Percentiles rank a stretch among this genome's conserved stretches.
Conservation (phyloP, 495 filamentous ascomycete genomes). For the Copromyces sp. region DNA sequence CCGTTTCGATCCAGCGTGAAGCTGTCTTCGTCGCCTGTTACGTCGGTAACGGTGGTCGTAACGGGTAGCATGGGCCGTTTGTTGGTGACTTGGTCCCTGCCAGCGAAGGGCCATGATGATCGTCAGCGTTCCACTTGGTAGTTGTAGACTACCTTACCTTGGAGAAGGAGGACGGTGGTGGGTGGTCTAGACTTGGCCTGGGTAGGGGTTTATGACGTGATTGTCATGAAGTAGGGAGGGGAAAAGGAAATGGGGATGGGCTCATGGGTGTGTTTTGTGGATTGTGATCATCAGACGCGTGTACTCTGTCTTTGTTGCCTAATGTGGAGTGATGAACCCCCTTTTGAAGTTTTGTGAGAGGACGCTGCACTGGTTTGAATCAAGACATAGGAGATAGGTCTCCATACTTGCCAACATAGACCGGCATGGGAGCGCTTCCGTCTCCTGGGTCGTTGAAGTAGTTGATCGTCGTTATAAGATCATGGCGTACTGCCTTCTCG, state of each 20-base stretch:
- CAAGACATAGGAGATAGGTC: background rate
- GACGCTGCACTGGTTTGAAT: background rate
- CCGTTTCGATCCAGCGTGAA: slow-evolving; percentile 31
- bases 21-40: slow-evolving; percentile 22
- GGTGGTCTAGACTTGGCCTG: background rate
- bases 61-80: slow-evolving; percentile 35
- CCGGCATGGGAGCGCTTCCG: slow-evolving; percentile 42
- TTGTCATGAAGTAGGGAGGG: background rate
- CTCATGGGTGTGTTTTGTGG: background rate
- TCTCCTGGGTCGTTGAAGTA: slow-evolving; percentile 50
- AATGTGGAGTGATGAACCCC: background rate
- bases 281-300: background rate
- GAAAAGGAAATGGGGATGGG: background rate
- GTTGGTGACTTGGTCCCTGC: slow-evolving; percentile 17
- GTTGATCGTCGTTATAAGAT: slow-evolving; percentile 46
- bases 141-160: background rate
- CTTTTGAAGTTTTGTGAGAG: too few species aligned
- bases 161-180: too few species aligned
- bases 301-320: background rate
- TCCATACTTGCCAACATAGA: slow-evolving; percentile 33
- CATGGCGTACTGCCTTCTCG: background rate
- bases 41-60: slow-evolving; percentile 26
- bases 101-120: background rate
- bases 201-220: background rate
- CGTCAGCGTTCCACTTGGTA: background rate